phyloP scores from a whole-genome alignment of 2,329 filamentous ascomycete genomes.

The Botrytis byssoidea region DNA sequence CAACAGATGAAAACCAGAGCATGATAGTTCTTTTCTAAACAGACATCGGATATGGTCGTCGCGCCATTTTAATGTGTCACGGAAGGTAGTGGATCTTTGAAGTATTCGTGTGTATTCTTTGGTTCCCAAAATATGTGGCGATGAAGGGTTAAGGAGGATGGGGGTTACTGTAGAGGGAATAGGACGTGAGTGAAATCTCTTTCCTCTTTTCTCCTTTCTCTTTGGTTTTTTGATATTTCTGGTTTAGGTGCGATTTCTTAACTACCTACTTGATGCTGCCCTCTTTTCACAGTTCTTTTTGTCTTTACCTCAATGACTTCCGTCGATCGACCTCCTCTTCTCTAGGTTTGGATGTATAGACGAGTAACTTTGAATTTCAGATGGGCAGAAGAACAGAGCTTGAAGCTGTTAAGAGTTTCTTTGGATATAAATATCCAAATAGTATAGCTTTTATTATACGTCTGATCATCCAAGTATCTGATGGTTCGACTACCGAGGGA shows the following conservation, averaged over 20 bases:
- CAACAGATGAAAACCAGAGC: not conserved
- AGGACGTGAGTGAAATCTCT: no score
- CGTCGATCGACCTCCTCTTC: not conserved
- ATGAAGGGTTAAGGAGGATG: no score
- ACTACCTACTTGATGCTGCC: not conserved
- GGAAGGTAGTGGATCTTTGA: accelerated
- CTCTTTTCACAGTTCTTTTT: not conserved
- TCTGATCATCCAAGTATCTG: not conserved
- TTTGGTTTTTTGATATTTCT: not conserved
- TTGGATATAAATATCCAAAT: not conserved
- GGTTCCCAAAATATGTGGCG: no score
- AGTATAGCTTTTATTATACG: not conserved
- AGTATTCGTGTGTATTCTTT: not conserved
- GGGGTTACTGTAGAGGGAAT: no score
- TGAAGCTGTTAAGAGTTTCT: not conserved
- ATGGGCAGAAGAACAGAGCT: no score
- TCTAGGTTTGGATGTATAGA: not conserved
- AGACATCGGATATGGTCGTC: not conserved
- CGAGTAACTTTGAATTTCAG: not conserved
- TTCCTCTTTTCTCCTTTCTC: no score
- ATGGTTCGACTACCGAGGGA: not conserved
- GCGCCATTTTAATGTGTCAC: not conserved
- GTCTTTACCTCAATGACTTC: not conserved
- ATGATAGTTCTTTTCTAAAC: not conserved
- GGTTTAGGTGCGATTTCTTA: not conserved